Evolutionary conservation across 2,329 filamentous ascomycete genomes (phyloP).

Genomic region (Tothia fuscella): DNA sequence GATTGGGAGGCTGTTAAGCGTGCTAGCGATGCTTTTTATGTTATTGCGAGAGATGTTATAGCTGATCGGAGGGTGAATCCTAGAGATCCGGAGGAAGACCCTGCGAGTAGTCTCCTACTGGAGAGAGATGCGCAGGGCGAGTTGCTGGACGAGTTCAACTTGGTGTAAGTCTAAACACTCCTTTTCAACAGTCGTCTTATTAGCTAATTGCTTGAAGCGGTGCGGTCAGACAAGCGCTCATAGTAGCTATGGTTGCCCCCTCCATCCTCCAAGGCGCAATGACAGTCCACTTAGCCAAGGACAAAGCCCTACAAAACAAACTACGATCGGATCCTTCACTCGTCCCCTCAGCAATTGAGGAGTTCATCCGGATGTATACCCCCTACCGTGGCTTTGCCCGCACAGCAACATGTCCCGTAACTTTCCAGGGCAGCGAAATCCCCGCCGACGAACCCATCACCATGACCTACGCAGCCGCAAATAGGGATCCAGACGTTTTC

Average conservation of each 20-base stretch:
- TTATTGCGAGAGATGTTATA: constrained; percentile 12
- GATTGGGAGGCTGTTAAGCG: constrained; percentile 12
- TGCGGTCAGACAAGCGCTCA: constrained; percentile 11
- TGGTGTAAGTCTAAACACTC: neutral
- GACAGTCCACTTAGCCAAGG: constrained; percentile 9
- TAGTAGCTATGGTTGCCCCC: constrained; percentile 14
- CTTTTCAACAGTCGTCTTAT: neutral
- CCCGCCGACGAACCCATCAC: constrained; percentile 5
- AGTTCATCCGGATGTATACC: constrained; percentile 13
- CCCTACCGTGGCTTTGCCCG: constrained; percentile 14
- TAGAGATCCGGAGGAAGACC: constrained; percentile 12
- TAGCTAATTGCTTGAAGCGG: neutral
- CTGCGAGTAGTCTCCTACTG: constrained; percentile 10
- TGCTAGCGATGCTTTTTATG: constrained; percentile 11
- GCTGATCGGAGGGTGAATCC: constrained; percentile 8
- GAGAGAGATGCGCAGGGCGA: constrained; percentile 10
- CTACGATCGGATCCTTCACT: constrained; percentile 10
- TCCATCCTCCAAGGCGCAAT: constrained; percentile 13
- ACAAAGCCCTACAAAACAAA: constrained; percentile 12
- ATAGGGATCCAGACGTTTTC: constrained; percentile 6
- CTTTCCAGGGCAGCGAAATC: constrained; percentile 2
- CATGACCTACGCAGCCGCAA: constrained; percentile 8
- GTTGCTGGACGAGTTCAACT: constrained; percentile 8
- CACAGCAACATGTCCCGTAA: constrained; percentile 8
- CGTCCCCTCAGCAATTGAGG: constrained; percentile 9